phyloP scores from a whole-genome alignment of 352 stramenopile species.

The Phytopythium delawarense region DNA sequence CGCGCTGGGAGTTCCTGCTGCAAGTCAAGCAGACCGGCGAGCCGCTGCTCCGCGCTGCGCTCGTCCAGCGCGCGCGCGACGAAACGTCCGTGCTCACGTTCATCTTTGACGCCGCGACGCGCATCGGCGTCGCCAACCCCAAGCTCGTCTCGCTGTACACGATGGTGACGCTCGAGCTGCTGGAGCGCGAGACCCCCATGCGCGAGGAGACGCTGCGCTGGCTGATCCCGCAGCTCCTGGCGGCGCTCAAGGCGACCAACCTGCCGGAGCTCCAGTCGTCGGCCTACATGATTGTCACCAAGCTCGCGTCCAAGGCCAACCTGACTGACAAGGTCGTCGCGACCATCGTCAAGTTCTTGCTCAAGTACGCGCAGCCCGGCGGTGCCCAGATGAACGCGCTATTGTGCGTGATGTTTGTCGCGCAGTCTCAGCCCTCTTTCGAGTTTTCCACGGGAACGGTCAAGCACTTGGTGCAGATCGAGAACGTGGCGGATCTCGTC shows the following conservation, averaged over 20 bases:
- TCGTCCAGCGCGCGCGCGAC: slow-evolving; percentile 72
- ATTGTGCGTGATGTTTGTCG: slow-evolving; percentile 71
- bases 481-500: slow-evolving; percentile 65
- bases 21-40: slow-evolving; percentile 65
- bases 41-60: slow-evolving; percentile 55
- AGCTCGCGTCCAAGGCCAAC: slow-evolving; percentile 75
- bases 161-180: slow-evolving; percentile 71
- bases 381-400: slow-evolving; percentile 70
- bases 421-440: slow-evolving; percentile 72
- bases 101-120: slow-evolving; percentile 52
- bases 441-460: slow-evolving; percentile 40
- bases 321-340: slow-evolving; percentile 70
- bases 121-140: slow-evolving; percentile 57
- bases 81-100: slow-evolving; percentile 78
- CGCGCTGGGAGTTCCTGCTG: slow-evolving; percentile 81
- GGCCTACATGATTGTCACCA: slow-evolving; percentile 84
- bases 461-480: slow-evolving; percentile 64
- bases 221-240: slow-evolving; percentile 73
- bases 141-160: slow-evolving; percentile 88
- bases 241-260: slow-evolving; percentile 54
- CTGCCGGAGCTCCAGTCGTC: slow-evolving; percentile 78
- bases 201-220: slow-evolving; percentile 71
- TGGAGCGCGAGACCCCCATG: slow-evolving; percentile 59
- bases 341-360: slow-evolving; percentile 64
- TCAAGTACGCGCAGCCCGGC: slow-evolving; percentile 62